Conservation (phyloP, 2,329 filamentous ascomycete species). For the Ceratocystis alfenasii region DNA sequence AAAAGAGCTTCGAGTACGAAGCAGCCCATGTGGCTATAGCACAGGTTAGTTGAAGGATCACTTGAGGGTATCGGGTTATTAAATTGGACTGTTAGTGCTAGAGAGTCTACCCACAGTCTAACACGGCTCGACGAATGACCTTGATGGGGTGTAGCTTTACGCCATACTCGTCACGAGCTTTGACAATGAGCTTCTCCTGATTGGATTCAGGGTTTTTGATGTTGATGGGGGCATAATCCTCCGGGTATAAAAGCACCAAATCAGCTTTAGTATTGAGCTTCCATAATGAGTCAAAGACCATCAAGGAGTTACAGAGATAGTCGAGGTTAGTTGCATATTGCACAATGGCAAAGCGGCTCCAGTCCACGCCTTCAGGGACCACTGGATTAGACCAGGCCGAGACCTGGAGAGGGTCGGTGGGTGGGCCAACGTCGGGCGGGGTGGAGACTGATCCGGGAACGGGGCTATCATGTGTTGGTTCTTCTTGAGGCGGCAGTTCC, state of each 20-base stretch:
- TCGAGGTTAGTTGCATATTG: constrained; percentile 37
- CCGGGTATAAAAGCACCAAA: constrained; percentile 37
- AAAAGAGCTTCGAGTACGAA: constrained; percentile 55
- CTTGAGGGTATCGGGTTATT: not conserved
- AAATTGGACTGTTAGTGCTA: not conserved
- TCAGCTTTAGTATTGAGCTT: constrained; percentile 34
- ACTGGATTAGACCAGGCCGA: constrained; percentile 12
- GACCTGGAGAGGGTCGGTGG: not conserved
- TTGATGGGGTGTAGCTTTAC: constrained; percentile 35
- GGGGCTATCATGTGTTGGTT: not conserved
- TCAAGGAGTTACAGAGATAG: constrained; percentile 31
- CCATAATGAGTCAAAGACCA: constrained; percentile 38
- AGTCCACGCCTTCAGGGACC: constrained; percentile 29
- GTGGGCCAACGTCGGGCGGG: no score
- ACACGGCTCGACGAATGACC: constrained; percentile 30
- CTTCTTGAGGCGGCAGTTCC: not conserved
- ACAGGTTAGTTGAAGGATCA: not conserved
- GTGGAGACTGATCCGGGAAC: not conserved
- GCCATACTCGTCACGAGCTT: constrained; percentile 35
- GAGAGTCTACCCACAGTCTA: constrained; percentile 29
- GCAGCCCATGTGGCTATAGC: constrained; percentile 47
- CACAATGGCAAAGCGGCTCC: constrained; percentile 37
- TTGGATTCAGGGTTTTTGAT: constrained; percentile 26
- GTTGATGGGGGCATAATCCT: constrained; percentile 27
- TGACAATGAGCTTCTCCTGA: constrained; percentile 31